These are phyloP conservation scores for Boletus vinaceobasis DNA, from an alignment of 768 basidiomycete species.

Conservation along the genomic window DNA sequence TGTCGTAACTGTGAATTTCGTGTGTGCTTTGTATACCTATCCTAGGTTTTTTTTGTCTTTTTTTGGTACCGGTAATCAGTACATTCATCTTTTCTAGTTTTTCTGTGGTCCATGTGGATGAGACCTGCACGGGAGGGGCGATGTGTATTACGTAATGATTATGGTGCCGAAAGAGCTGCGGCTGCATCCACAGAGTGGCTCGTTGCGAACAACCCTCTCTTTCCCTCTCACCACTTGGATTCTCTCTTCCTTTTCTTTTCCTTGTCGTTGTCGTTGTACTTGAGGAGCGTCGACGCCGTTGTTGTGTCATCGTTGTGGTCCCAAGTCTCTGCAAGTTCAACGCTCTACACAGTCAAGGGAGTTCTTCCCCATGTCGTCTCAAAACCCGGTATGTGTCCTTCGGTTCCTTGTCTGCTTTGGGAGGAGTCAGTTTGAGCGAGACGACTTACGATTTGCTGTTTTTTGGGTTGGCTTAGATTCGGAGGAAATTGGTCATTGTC, in stretches of 20 bases:
- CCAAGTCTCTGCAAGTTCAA: not conserved
- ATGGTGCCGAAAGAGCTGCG: slow-evolving; percentile 29
- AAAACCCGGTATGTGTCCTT: slow-evolving; percentile 53
- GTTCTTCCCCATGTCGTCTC: slow-evolving; percentile 41
- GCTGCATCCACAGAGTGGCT: slow-evolving; percentile 23
- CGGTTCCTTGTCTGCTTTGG: not conserved
- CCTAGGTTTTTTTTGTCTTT: not conserved
- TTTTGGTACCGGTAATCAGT: not conserved
- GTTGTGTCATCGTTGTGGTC: not conserved
- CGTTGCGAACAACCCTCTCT: slow-evolving; percentile 19
- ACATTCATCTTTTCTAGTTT: not conserved
- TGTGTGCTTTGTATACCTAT: slow-evolving; percentile 1
- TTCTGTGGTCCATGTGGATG: not conserved
- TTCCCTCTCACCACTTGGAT: slow-evolving; percentile 15
- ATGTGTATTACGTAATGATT: slow-evolving; percentile 24
- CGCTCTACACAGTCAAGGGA: not conserved
- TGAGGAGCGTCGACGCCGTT: not conserved
- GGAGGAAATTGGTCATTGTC: slow-evolving; percentile 93
- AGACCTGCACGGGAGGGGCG: slow-evolving; percentile 7
- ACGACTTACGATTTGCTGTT: not conserved
- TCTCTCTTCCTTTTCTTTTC: not conserved
- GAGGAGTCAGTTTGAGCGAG: not conserved
- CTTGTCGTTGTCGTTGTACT: not conserved
- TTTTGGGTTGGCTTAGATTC: slow-evolving; percentile 52
- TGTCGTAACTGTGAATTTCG: not conserved